Conservation (phyloP, 352 stramenopile genomes). For the Pythium apleroticum region DNA sequence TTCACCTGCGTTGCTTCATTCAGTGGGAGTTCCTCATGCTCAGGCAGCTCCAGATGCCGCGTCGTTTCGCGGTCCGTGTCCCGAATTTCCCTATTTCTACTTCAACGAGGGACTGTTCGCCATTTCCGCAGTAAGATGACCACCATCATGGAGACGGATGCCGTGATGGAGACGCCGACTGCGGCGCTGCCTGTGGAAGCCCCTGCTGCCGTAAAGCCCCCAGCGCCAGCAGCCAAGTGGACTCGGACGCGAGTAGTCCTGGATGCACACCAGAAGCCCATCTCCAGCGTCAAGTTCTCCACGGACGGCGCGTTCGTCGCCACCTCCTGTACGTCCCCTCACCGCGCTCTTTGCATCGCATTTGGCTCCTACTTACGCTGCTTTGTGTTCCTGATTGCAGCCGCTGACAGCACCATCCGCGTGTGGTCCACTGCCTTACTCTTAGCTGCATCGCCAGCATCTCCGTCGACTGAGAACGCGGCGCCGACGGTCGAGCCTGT, state of each 20-base stretch:
- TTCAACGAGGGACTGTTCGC: neutral
- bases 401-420: conserved; percentile 73
- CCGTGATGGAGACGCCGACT: neutral
- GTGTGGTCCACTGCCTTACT: conserved; percentile 55
- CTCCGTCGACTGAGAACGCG: neutral
- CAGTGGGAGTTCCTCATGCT: neutral
- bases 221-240: neutral
- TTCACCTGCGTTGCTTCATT: neutral
- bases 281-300: conserved; percentile 80
- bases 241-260: neutral
- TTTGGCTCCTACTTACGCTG: neutral
- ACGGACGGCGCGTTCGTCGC: conserved; percentile 48
- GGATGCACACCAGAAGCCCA: conserved; percentile 58
- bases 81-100: neutral
- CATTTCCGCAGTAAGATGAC: neutral
- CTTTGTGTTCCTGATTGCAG: conserved; percentile 26
- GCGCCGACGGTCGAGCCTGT: conserved; percentile 20
- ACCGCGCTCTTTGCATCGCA: conserved; percentile 3
- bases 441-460: conserved; percentile 7
- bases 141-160: neutral
- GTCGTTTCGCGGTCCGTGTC: conserved; percentile 11
- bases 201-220: neutral
- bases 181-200: neutral
- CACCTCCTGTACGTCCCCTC: conserved; percentile 50
- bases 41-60: neutral